Conservation (phyloP, 2,329 filamentous ascomycete genomes). For the Neonectria hederae region DNA sequence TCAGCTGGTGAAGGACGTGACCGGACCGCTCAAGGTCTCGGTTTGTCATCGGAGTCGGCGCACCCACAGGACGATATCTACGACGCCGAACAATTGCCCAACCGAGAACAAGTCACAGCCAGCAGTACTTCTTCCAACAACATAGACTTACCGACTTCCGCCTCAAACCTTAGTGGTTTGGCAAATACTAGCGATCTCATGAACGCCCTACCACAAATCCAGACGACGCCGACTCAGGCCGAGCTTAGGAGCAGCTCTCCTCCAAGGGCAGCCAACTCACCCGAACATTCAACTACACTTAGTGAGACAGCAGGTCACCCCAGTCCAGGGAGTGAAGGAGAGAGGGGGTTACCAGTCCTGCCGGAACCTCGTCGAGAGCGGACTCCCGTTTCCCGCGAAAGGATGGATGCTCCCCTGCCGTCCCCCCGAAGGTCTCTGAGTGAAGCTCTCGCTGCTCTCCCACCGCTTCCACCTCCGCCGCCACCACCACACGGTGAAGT, state of each 20-base stretch:
- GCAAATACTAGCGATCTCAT: slow-evolving; percentile 12
- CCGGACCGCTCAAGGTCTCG: neutral
- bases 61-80: neutral
- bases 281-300: slow-evolving; percentile 6
- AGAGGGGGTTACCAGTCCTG: slow-evolving; percentile 5
- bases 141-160: neutral
- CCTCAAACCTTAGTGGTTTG: neutral
- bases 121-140: neutral
- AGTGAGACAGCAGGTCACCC: neutral
- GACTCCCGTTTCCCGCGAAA: slow-evolving; percentile 39
- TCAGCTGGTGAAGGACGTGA: slow-evolving; percentile 9
- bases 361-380: slow-evolving; percentile 26
- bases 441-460: slow-evolving; percentile 30
- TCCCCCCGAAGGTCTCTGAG: slow-evolving; percentile 25
- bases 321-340: slow-evolving; percentile 5
- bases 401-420: slow-evolving; percentile 42
- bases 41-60: neutral
- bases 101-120: neutral
- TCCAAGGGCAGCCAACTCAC: slow-evolving; percentile 2
- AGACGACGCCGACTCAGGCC: neutral
- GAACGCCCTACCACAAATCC: slow-evolving; percentile 10
- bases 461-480: slow-evolving; percentile 27
- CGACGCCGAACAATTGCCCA: neutral
- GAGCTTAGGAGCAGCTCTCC: slow-evolving; percentile 9
- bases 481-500: slow-evolving; percentile 10